Evolutionary conservation across 768 basidiomycete genomes (phyloP).

Genomic region (Butyriboletus loyo): DNA sequence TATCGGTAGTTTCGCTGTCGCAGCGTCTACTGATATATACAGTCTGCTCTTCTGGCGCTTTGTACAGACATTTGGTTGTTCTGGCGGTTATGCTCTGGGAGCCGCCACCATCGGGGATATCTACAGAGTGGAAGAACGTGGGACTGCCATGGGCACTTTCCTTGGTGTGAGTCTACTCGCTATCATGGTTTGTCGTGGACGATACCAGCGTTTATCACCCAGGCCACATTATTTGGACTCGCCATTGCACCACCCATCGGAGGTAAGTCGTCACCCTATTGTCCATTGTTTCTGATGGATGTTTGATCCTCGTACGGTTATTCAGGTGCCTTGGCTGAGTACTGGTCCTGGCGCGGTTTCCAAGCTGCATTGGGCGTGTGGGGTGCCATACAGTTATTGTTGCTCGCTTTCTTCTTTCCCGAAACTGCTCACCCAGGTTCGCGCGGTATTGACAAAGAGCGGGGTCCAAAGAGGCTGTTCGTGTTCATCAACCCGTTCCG

Average conservation of each 20-base stretch:
- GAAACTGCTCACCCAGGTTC: slow-evolving; percentile 66
- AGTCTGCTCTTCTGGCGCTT: slow-evolving; percentile 58
- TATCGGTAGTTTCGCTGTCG: slow-evolving; percentile 60
- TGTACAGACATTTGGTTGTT: slow-evolving; percentile 63
- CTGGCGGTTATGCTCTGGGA: slow-evolving; percentile 54
- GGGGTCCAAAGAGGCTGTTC: slow-evolving; percentile 23
- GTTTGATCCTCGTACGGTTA: not conserved
- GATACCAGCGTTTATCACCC: not conserved
- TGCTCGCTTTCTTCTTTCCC: slow-evolving; percentile 49
- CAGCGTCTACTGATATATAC: slow-evolving; percentile 40
- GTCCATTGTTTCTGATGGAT: not conserved
- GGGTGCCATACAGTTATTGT: slow-evolving; percentile 38
- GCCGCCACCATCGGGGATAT: slow-evolving; percentile 65
- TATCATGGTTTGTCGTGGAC: not conserved
- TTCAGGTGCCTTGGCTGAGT: slow-evolving; percentile 49
- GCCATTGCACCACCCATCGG: slow-evolving; percentile 59
- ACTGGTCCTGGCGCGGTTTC: slow-evolving; percentile 64
- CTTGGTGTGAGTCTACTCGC: slow-evolving; percentile 39
- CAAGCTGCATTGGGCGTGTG: slow-evolving; percentile 45
- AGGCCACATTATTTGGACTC: slow-evolving; percentile 54
- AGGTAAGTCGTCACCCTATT: slow-evolving; percentile 31
- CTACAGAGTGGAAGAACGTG: slow-evolving; percentile 59
- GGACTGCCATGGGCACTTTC: slow-evolving; percentile 58
- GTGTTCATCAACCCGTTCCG: slow-evolving; percentile 60
- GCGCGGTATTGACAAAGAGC: slow-evolving; percentile 49